Base-by-base conservation (phyloP, 2,329 filamentous ascomycete species). In the Sporothrix variecibatus region DNA sequence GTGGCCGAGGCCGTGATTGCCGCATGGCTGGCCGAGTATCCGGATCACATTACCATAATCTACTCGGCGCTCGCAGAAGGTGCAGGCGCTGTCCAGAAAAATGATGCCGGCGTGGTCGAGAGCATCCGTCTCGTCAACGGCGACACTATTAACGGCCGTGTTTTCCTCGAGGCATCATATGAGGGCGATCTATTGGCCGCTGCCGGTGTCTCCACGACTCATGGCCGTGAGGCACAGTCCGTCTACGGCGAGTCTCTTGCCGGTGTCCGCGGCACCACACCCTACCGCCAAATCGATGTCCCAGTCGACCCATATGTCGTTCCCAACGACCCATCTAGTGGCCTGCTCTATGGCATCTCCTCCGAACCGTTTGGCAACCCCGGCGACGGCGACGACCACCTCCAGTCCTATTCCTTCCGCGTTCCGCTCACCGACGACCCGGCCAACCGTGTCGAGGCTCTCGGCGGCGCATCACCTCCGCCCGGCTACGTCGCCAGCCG, bases 251-350 rank as follows among this genome's bases (percentile, higher is more conserved):
- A 72, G n/a, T 65, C 58, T 1, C 46, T 72, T 1, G 71, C 71
- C 7, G 71, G 71, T 3, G 40, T 72, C 17, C 71, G 71, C 31
- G 71, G 28, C 28, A 28, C 46, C 17, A 72, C 71, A 28, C 58
- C 71, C 12, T 72, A 72, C 43, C 71, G 71, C n/a, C 71, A 72
- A 43, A 46, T 65, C 43, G 71, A 72, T 15, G 71, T 72, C 17
- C 71, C 40, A 5, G 43, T 72, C 9, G 71, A 72, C 17, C 71
- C 71, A 0, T 72, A 38, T 20, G 34, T 51, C 23, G n/a, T 6
- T 20, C 40, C 71, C 20, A 58, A 58, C 28, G 28, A 72, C 1
- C 58, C 71, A 5, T 20, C 7, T 6, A 72, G 71, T 28, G 71
- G 71, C 28, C 53, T 72, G 26, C 43, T 65, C 7, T 65, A 72